Evolutionary conservation across 257 asterid species (phyloP).

Genomic region (Solanum piurae): DNA sequence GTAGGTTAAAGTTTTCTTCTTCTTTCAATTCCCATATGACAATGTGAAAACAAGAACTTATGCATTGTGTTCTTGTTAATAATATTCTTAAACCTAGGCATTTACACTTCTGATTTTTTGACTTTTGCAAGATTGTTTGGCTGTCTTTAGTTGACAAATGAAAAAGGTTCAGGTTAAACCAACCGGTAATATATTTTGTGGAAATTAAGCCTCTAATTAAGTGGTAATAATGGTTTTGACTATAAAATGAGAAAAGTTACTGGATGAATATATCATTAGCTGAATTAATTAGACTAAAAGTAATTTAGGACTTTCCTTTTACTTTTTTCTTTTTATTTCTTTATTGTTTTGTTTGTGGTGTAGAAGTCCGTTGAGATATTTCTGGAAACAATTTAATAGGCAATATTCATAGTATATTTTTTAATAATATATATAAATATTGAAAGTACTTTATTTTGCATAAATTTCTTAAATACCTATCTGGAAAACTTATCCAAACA

Average conservation of each 20-base stretch:
- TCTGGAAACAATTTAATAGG: not conserved
- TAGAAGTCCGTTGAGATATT: not conserved
- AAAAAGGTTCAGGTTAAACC: not conserved
- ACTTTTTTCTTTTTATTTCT: not conserved
- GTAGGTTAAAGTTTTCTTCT: not conserved
- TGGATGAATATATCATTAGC: not conserved
- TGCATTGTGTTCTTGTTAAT: not conserved
- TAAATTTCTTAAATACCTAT: not conserved
- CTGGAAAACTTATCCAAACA: not conserved
- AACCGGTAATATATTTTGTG: not conserved
- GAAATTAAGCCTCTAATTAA: not conserved
- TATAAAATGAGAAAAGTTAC: not conserved
- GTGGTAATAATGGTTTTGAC: not conserved
- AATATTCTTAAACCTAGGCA: not conserved
- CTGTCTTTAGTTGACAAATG: not conserved
- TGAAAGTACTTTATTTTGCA: not conserved
- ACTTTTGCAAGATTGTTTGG: not conserved
- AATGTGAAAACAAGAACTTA: not conserved
- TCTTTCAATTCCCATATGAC: not conserved
- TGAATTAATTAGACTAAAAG: not conserved
- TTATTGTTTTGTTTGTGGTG: too few relatives aligned
- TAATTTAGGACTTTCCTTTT: not conserved
- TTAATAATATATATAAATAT: not conserved
- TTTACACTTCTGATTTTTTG: not conserved
- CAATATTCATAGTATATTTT: not conserved